A percentile compares a stretch with the other conserved stretches of the same genome.
Evolutionary conservation across 78 protist genomes (phyloP).

Genomic region (Isochrysis galbana): DNA sequence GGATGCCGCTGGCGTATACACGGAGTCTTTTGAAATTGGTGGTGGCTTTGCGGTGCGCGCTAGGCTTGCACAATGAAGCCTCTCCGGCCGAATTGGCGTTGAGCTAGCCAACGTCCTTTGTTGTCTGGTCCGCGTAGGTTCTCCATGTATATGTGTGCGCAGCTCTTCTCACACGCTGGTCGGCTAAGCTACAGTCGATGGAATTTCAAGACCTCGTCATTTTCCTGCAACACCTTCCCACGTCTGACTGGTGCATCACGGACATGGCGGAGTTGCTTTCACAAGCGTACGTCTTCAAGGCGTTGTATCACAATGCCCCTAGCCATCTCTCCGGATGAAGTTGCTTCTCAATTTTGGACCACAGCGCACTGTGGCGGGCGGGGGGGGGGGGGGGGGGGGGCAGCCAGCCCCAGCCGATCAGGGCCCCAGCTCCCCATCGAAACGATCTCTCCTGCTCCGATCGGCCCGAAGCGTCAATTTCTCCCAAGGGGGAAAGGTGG

Average conservation of each 20-base stretch:
- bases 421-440: too few species aligned
- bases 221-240: slow-evolving; percentile 85
- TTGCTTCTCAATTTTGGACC: too few species aligned
- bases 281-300: neutral
- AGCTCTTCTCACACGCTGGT: slow-evolving; percentile 78
- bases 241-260: slow-evolving; percentile 74
- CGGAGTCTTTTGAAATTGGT: neutral
- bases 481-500: too few species aligned
- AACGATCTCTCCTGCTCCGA: too few species aligned
- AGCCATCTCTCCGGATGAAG: neutral
- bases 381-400: too few species aligned
- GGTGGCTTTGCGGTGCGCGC: neutral
- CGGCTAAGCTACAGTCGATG: slow-evolving; percentile 48
- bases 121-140: too few species aligned
- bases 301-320: neutral
- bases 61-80: too few species aligned
- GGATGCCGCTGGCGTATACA: neutral
- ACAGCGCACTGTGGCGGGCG: too few species aligned
- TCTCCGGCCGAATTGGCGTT: too few species aligned
- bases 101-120: too few species aligned
- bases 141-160: slow-evolving; percentile 95
- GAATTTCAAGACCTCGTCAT: slow-evolving; percentile 80
- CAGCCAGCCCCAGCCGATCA: too few species aligned
- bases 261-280: slow-evolving; percentile 79
- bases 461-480: too few species aligned